Evolutionary conservation across 257 asterid species (phyloP).

Genomic region (Cinchona pubescens): DNA sequence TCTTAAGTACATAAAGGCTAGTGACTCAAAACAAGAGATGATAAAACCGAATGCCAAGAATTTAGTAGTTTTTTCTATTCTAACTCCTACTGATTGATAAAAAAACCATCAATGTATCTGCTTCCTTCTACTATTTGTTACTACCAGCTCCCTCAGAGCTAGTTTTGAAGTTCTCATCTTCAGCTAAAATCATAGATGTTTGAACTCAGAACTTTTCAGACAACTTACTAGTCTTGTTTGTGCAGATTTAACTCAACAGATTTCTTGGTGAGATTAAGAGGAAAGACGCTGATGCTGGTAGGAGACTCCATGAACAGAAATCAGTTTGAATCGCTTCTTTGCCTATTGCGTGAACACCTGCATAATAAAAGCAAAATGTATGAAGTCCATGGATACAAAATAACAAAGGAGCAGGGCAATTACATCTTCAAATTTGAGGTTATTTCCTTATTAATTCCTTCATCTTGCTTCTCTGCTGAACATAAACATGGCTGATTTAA

Average conservation of each 20-base stretch:
- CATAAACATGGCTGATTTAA: not conserved
- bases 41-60: not conserved
- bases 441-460: constrained; percentile 3
- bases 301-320: constrained; percentile 99
- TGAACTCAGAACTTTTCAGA: not conserved
- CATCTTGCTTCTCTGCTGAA: not conserved
- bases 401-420: constrained; percentile 91
- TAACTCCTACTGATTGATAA: not conserved
- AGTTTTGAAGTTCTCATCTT: not conserved
- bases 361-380: constrained; percentile 78
- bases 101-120: not conserved
- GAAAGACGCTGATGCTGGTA: constrained; percentile 83
- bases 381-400: constrained; percentile 78
- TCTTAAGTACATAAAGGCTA: not conserved
- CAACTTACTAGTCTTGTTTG: constrained; percentile 3
- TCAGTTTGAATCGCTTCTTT: constrained; percentile 91
- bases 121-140: not conserved
- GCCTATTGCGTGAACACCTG: constrained; percentile 76
- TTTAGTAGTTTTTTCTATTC: not conserved
- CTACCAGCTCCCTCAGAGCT: not conserved
- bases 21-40: not conserved
- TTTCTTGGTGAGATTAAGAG: constrained; percentile 80
- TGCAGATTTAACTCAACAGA: constrained; percentile 82
- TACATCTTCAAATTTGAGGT: constrained; percentile 89
- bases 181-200: not conserved